Conservation (phyloP, 257 asterid genomes). For the Catharanthus roseus region DNA sequence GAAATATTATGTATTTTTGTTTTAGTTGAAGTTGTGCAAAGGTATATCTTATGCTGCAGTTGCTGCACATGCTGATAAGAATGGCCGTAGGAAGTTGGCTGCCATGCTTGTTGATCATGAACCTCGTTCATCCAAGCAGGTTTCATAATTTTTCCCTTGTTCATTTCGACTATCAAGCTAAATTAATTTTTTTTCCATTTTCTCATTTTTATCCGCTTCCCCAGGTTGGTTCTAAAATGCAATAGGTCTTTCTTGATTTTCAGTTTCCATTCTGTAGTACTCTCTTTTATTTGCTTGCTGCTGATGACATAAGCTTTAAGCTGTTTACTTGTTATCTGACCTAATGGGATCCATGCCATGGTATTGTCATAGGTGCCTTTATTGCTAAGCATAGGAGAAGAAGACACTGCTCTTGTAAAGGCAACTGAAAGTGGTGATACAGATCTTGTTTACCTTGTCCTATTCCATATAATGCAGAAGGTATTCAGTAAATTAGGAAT, state of each 20-base stretch:
- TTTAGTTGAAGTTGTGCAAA: constrained; percentile 90
- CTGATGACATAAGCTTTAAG: background rate
- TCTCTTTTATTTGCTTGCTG: background rate
- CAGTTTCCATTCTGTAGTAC: background rate
- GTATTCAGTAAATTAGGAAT: constrained; percentile 28
- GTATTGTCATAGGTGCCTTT: constrained; percentile 68
- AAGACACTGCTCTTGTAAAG: constrained; percentile 82
- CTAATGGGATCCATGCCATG: constrained; percentile 3
- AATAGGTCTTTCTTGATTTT: background rate
- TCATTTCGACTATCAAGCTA: constrained; percentile 5
- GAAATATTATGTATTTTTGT: constrained; percentile 22
- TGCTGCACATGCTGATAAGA: constrained; percentile 93
- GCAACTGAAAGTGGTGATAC: constrained; percentile 94
- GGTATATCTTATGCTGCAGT: constrained; percentile 98
- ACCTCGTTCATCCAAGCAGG: constrained; percentile 92
- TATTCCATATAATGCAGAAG: constrained; percentile 93
- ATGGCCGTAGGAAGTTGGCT: constrained; percentile 92
- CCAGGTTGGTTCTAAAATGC: too few species aligned
- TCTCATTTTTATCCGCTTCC: background rate
- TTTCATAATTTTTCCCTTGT: constrained; percentile 17
- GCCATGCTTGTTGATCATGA: constrained; percentile 97
- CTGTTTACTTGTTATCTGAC: background rate
- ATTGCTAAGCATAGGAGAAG: constrained; percentile 94
- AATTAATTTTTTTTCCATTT: constrained; percentile 4
- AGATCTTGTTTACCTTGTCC: constrained; percentile 91